Conservation (phyloP, 1,284 basidiomycete genomes). For the Anthracocystis panici-leucophaei region DNA sequence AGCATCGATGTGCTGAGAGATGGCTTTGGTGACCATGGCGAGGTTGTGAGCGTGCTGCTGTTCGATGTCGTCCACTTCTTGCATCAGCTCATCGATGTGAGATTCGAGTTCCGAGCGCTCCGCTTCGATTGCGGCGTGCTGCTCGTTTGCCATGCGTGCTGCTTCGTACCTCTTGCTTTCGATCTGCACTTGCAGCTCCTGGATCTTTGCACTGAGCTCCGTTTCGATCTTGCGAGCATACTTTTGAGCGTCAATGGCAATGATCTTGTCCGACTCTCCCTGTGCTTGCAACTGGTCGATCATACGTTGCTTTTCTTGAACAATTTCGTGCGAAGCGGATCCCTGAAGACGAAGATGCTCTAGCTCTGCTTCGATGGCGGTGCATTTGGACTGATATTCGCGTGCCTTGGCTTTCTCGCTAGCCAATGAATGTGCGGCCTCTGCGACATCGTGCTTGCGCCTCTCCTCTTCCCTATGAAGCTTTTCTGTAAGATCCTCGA, state of each 20-base stretch:
- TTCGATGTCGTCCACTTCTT: constrained; percentile 25
- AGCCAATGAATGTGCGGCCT: constrained; percentile 11
- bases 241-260: constrained; percentile 41
- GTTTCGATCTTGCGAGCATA: constrained; percentile 39
- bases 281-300: constrained; percentile 37
- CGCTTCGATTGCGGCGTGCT: constrained; percentile 12
- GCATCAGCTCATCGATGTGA: constrained; percentile 20
- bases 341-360: constrained; percentile 19
- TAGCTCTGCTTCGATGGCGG: constrained; percentile 12
- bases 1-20: constrained; percentile 14
- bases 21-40: constrained; percentile 35
- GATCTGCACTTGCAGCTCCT: constrained; percentile 22
- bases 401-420: constrained; percentile 21
- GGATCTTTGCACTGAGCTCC: constrained; percentile 29
- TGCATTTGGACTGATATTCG: constrained; percentile 11
- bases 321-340: constrained; percentile 14
- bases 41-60: constrained; percentile 34
- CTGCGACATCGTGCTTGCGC: constrained; percentile 23
- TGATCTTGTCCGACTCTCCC: constrained; percentile 36
- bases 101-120: constrained; percentile 13
- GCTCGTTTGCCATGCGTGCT: constrained; percentile 2
- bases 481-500: constrained; percentile 33
- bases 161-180: constrained; percentile 15
- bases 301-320: constrained; percentile 22
- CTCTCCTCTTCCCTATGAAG: constrained; percentile 25